Evolutionary conservation across 31 red algal species (phyloP).

Genomic region (Bonnemaisonia californica): DNA sequence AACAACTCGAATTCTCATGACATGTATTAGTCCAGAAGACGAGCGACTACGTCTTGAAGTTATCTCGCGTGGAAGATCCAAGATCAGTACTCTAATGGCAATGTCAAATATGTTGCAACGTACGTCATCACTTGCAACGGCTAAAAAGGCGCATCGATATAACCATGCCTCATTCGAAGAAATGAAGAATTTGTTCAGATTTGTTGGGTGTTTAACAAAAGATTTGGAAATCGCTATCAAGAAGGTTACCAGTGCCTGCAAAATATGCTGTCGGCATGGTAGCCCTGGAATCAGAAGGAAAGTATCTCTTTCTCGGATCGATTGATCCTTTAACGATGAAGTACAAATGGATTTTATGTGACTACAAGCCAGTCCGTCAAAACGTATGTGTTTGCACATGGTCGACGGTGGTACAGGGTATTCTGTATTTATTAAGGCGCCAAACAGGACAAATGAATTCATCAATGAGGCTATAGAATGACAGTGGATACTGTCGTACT

Average conservation of each 20-base stretch:
- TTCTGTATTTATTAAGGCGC: too few species aligned
- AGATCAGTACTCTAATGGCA: constrained; percentile 6
- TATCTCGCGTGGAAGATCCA: background rate
- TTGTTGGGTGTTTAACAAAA: background rate
- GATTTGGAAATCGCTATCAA: background rate
- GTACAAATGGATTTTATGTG: constrained; percentile 36
- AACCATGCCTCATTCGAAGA: background rate
- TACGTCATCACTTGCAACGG: background rate
- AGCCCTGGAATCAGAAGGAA: constrained; percentile 24
- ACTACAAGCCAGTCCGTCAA: background rate
- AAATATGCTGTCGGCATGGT: constrained; percentile 35
- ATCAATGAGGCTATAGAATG: too few species aligned
- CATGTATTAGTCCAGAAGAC: constrained; percentile 36
- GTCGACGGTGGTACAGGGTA: too few species aligned
- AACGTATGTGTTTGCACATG: constrained; percentile 24
- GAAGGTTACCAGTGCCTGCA: constrained; percentile 9
- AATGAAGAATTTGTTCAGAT: background rate
- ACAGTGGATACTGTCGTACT: too few species aligned
- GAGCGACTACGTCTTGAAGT: constrained; percentile 25
- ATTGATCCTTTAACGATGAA: constrained; percentile 37
- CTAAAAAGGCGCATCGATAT: background rate
- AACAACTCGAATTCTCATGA: background rate
- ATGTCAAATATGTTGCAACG: background rate
- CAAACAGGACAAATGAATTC: too few species aligned
- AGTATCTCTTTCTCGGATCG: constrained; percentile 34